Evolutionary conservation across 176 grass and related monocot species (phyloP), one percentile per base, ranked within the genome.

Genomic region (Areca catechu): DNA sequence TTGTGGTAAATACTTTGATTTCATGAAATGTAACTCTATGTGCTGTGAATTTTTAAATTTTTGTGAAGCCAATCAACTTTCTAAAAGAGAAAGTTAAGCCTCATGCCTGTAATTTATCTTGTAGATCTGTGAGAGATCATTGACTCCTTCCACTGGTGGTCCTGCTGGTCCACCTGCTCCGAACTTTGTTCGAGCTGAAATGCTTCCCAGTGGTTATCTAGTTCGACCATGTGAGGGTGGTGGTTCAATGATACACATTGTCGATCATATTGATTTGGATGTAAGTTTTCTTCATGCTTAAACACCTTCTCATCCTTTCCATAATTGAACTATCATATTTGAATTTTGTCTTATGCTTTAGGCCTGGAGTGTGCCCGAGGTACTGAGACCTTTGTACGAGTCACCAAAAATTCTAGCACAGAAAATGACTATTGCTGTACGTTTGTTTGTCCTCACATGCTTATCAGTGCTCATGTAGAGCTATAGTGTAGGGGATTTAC

Each of bases 281-380:
- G 59, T 61, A 25, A 15, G 30, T 48, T 61, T 43, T 43, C 9
- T 43, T 61, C n/a, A 43, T 61, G 29, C 59, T 47, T 24, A 5
- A 16, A 16, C 14, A 14, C 24, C 7, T 57, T 57, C 25, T 25
- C 24, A 25, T 23, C 12, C 6, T 18, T 15, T 27, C 22, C 16
- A 4, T 61, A 2, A 19, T 61, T 15, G 10, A 15, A 22, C n/a
- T 22, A 16, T 22, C 10, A 16, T 22, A 14, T 15, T 48, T 21
- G 19, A 20, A 22, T 43, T 23, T 4, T 16, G 9, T 14, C 34
- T 12, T 43, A 12, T 12, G 10, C 1, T 61, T 22, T 65, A 98
- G 94, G 84, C 88, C 62, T 89, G 81, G 67, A 93, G 88, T 65
- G 94, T 93, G 12, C 94, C 94, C 16, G 94, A 98, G 67, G 81